A percentile compares a stretch with the other conserved stretches of the same genome.
Conservation (phyloP, 2,329 filamentous ascomycete species). For the Colletotrichum truncatum region DNA sequence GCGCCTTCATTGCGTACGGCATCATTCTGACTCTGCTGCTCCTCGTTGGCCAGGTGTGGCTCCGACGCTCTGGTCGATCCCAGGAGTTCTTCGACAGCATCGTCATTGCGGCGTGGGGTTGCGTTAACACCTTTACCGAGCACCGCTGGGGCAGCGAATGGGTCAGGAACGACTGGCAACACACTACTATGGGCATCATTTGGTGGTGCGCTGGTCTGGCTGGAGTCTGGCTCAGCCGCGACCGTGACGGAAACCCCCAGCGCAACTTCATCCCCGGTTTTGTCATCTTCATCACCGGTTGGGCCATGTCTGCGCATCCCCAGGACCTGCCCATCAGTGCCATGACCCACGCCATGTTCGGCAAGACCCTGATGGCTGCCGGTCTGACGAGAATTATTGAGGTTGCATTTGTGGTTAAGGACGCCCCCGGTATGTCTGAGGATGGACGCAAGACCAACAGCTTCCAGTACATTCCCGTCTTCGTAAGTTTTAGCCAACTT, state of each 20-base stretch:
- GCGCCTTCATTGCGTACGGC: slow-evolving; percentile 94
- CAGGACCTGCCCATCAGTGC: slow-evolving; percentile 86
- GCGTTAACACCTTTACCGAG: slow-evolving; percentile 98
- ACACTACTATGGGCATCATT: slow-evolving; percentile 99
- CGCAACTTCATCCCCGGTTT: slow-evolving; percentile 93
- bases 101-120: slow-evolving; percentile 94
- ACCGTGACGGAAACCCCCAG: slow-evolving; percentile 84
- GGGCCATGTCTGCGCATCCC: slow-evolving; percentile 93
- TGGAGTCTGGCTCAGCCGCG: slow-evolving; percentile 90
- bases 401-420: slow-evolving; percentile 85
- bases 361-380: slow-evolving; percentile 93
- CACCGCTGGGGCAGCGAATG: slow-evolving; percentile 91
- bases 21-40: slow-evolving; percentile 87
- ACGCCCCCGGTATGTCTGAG: slow-evolving; percentile 71
- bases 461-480: slow-evolving; percentile 64
- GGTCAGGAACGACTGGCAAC: slow-evolving; percentile 95
- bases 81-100: slow-evolving; percentile 97
- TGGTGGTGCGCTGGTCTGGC: slow-evolving; percentile 97
- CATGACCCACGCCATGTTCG: slow-evolving; percentile 89
- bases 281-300: slow-evolving; percentile 91
- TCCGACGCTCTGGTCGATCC: slow-evolving; percentile 82
- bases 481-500: slow-evolving; percentile 53
- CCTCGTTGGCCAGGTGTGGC: slow-evolving; percentile 87
- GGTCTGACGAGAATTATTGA: slow-evolving; percentile 88
- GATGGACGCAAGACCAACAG: slow-evolving; percentile 75